phyloP scores from a whole-genome alignment of 2,329 filamentous ascomycete genomes.

The Beauveria australis region DNA sequence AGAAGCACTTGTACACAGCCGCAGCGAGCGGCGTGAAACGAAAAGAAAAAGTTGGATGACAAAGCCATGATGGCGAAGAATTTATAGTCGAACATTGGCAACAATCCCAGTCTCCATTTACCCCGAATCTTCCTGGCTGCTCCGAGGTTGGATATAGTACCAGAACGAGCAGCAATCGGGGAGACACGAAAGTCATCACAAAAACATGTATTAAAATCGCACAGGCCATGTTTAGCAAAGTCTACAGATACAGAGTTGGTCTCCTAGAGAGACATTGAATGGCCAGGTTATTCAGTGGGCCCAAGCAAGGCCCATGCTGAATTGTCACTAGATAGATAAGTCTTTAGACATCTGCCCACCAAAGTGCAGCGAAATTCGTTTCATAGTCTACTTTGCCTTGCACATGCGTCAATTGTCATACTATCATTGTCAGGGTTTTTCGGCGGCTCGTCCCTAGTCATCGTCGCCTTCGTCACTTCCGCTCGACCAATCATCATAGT shows the following conservation, averaged over 20 bases:
- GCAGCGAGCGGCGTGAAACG: constrained; percentile 2
- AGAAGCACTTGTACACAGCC: constrained; percentile 1
- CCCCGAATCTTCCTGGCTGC: neutral
- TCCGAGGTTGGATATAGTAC: constrained; percentile 2
- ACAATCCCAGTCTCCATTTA: neutral
- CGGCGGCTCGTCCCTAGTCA: neutral
- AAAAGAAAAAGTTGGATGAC: neutral
- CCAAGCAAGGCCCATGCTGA: neutral
- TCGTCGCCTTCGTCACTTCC: constrained; percentile 60
- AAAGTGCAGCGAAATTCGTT: constrained; percentile 8
- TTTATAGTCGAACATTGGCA: neutral
- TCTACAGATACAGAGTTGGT: neutral
- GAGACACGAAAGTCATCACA: neutral
- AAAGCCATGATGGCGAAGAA: neutral
- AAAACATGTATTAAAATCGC: constrained; percentile 6
- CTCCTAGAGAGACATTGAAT: neutral
- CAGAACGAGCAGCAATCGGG: neutral
- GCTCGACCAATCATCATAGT: constrained; percentile 80
- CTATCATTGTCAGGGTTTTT: neutral
- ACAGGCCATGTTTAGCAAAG: neutral
- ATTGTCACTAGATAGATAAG: constrained; percentile 11
- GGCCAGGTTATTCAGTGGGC: neutral
- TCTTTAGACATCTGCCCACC: neutral
- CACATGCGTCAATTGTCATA: neutral
- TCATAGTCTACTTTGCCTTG: neutral